These are phyloP conservation scores for Trichoderma semiorbis DNA, from an alignment of 2,329 filamentous ascomycete genomes.

Conservation along the genomic window DNA sequence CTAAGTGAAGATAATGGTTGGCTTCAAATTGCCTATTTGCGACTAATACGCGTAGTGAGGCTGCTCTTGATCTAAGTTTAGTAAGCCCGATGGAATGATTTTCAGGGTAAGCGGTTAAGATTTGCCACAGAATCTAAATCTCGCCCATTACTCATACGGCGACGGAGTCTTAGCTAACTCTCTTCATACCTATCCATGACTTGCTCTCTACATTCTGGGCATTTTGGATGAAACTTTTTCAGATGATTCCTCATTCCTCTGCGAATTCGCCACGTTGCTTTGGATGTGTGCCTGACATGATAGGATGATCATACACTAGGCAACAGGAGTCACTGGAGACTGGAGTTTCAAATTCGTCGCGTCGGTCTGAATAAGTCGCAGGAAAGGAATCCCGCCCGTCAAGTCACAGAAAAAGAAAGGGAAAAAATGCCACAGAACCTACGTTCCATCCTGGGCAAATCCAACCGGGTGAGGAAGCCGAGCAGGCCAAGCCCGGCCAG, in stretches of 20 bases:
- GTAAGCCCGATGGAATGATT: neutral
- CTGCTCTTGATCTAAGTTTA: neutral
- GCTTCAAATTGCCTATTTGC: neutral
- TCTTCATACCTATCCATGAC: neutral
- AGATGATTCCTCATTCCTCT: constrained; percentile 6
- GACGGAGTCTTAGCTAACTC: neutral
- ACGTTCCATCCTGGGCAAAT: constrained; percentile 38
- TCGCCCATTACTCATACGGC: neutral
- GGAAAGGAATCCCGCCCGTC: neutral
- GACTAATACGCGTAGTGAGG: neutral
- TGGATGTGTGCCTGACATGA: neutral
- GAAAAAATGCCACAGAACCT: constrained; percentile 32
- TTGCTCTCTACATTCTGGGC: neutral
- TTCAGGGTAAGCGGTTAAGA: neutral
- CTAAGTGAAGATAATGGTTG: neutral
- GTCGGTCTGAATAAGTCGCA: neutral
- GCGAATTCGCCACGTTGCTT: neutral
- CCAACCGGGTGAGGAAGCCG: constrained; percentile 35
- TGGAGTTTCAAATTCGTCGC: constrained; percentile 11
- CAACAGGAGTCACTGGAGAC: neutral
- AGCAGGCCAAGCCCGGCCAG: neutral
- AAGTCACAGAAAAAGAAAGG: neutral
- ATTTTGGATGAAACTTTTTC: neutral
- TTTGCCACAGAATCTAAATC: neutral
- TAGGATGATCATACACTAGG: neutral